phyloP scores from a whole-genome alignment of 306 rosid genomes.

The Pterocarpus macrocarpus region DNA sequence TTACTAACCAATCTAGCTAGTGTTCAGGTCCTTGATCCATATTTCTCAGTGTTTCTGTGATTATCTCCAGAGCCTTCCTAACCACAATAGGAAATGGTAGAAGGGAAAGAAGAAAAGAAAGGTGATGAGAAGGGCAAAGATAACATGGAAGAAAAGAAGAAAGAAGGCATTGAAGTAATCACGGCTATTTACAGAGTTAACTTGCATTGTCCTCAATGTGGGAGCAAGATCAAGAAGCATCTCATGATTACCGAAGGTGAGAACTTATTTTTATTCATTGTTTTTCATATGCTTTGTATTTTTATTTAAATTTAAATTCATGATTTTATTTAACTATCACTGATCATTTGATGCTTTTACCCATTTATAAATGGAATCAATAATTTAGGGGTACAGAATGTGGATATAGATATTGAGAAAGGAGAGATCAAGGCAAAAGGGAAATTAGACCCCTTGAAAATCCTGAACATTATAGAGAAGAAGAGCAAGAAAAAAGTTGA shows the following conservation, averaged over 20 bases:
- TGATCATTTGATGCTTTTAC: background rate
- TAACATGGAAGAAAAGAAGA: conserved; percentile 49
- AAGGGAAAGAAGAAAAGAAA: conserved; percentile 49
- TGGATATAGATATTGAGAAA: conserved; percentile 71
- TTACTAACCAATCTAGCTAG: background rate
- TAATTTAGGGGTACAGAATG: conserved; percentile 68
- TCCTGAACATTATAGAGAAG: conserved; percentile 66
- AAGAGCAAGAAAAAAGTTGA: conserved; percentile 70
- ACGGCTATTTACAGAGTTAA: conserved; percentile 79
- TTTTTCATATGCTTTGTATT: background rate
- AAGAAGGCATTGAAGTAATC: conserved; percentile 56
- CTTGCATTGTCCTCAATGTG: conserved; percentile 84
- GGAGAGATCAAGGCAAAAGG: conserved; percentile 80
- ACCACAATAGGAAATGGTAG: conserved; percentile 52
- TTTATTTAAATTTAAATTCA: background rate
- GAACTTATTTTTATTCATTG: background rate
- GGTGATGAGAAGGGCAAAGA: background rate
- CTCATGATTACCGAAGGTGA: conserved; percentile 72
- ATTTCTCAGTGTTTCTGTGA: background rate
- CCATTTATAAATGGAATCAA: conserved; percentile 17
- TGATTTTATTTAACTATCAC: background rate
- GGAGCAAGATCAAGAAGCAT: conserved; percentile 74
- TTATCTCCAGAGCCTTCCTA: conserved; percentile 22
- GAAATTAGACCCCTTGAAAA: conserved; percentile 65
- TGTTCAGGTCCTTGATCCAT: background rate